A percentile compares a stretch with the other conserved stretches of the same genome.
Conservation (phyloP, 257 asterid genomes). For the Plectranthus barbatus region DNA sequence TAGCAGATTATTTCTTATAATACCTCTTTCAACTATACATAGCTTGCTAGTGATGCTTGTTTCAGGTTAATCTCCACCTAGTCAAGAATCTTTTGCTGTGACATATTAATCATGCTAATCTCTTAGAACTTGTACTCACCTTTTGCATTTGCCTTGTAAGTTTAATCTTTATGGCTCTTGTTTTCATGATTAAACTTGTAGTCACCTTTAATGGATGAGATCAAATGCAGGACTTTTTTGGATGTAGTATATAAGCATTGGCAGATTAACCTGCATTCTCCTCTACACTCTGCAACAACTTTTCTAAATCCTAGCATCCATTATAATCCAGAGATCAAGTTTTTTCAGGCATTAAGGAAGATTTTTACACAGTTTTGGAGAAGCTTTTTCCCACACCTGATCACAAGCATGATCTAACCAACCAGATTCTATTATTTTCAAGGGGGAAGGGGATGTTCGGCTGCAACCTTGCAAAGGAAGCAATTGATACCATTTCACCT, state of each 20-base stretch:
- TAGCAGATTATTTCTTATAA: background rate
- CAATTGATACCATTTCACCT: slow-evolving; percentile 73
- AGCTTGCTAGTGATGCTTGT: no score
- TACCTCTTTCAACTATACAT: no score
- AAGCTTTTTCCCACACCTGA: slow-evolving; percentile 89
- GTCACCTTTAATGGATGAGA: slow-evolving; percentile 99
- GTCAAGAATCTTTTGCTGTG: no score
- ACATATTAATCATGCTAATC: no score
- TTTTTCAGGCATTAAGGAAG: slow-evolving; percentile 76
- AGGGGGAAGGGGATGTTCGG: slow-evolving; percentile 87
- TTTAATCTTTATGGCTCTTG: no score
- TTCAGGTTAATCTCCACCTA: no score
- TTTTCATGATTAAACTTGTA: no score
- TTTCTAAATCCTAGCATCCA: slow-evolving; percentile 85
- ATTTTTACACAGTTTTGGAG: slow-evolving; percentile 69
- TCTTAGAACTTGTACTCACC: no score
- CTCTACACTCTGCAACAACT: slow-evolving; percentile 92
- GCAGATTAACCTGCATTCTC: slow-evolving; percentile 83
- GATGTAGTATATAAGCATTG: slow-evolving; percentile 87
- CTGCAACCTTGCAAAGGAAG: slow-evolving; percentile 91
- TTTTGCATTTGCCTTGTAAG: no score
- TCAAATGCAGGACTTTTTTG: slow-evolving; percentile 69
- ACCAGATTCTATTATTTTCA: slow-evolving; percentile 63
- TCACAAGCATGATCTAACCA: slow-evolving; percentile 67
- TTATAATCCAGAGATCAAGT: slow-evolving; percentile 78